These are phyloP conservation scores for Entamoeba dispar DNA, from an alignment of 208 protist species.

Conservation along the genomic window DNA sequence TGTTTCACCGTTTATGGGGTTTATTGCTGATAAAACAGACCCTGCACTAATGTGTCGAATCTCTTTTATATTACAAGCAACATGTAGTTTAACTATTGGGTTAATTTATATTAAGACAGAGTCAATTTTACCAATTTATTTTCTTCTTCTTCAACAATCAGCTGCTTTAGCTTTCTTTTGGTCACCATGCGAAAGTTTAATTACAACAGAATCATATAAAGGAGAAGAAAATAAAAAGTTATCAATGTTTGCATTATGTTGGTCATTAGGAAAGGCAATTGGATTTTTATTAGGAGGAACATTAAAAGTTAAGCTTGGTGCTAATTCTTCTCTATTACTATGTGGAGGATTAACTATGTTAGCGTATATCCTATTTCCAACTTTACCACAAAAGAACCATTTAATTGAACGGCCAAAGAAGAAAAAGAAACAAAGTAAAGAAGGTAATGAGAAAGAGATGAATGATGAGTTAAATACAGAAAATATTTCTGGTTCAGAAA, in stretches of 20 bases:
- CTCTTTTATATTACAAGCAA: not conserved
- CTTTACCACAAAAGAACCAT: not conserved
- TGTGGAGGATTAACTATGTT: not conserved
- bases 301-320: not conserved
- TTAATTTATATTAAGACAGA: not conserved
- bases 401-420: not conserved
- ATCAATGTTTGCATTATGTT: not conserved
- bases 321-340: not conserved
- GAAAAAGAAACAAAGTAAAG: not conserved
- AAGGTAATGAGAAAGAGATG: not conserved
- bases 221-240: not conserved
- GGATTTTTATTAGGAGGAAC: not conserved
- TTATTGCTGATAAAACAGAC: not conserved
- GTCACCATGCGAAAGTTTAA: not conserved
- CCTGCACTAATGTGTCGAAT: not conserved
- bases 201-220: not conserved
- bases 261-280: not conserved
- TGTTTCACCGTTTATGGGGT: not conserved
- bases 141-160: not conserved
- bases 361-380: not conserved
- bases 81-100: not conserved
- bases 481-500: not conserved
- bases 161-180: not conserved
- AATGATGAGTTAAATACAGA: not conserved
- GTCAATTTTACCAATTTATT: not conserved